Evolutionary conservation across 2,329 filamentous ascomycete species (phyloP).

Genomic region (Aureobasidium sp.): DNA sequence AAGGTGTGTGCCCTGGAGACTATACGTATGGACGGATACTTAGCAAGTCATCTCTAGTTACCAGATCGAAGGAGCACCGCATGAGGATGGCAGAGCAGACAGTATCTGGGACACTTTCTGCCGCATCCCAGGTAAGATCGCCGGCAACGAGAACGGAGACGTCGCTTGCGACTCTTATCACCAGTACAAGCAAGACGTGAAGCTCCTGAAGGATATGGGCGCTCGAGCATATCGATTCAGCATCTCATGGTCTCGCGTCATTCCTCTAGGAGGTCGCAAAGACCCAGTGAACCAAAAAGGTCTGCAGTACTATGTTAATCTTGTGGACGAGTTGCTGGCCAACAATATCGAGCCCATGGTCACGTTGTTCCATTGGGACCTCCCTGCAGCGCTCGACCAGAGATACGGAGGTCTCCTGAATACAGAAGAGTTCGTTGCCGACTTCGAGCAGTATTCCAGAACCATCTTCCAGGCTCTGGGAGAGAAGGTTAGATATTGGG

Average conservation of each 20-base stretch:
- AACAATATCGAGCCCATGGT: slow-evolving; percentile 75
- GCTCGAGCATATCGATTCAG: slow-evolving; percentile 78
- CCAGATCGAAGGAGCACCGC: slow-evolving; percentile 73
- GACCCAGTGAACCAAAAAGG: slow-evolving; percentile 76
- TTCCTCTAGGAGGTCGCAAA: slow-evolving; percentile 68
- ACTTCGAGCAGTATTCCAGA: slow-evolving; percentile 73
- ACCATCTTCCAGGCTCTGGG: slow-evolving; percentile 66
- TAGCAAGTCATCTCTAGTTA: slow-evolving; percentile 50
- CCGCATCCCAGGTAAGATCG: slow-evolving; percentile 72
- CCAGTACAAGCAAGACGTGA: slow-evolving; percentile 68
- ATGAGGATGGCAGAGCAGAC: slow-evolving; percentile 70
- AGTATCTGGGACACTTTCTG: slow-evolving; percentile 93
- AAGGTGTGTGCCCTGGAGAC: slow-evolving; percentile 20
- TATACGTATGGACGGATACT: background rate
- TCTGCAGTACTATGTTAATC: slow-evolving; percentile 68
- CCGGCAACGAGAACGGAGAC: slow-evolving; percentile 65
- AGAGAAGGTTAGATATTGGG: slow-evolving; percentile 76
- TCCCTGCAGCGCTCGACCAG: slow-evolving; percentile 70
- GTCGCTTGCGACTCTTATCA: slow-evolving; percentile 85
- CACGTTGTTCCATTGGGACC: slow-evolving; percentile 87
- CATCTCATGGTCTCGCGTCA: slow-evolving; percentile 74
- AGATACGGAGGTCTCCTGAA: slow-evolving; percentile 77
- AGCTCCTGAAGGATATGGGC: slow-evolving; percentile 65
- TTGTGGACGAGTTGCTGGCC: slow-evolving; percentile 69
- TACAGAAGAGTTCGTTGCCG: slow-evolving; percentile 72